Conservation (phyloP, 2,329 filamentous ascomycete species). For the Penicillium vulpinum region DNA sequence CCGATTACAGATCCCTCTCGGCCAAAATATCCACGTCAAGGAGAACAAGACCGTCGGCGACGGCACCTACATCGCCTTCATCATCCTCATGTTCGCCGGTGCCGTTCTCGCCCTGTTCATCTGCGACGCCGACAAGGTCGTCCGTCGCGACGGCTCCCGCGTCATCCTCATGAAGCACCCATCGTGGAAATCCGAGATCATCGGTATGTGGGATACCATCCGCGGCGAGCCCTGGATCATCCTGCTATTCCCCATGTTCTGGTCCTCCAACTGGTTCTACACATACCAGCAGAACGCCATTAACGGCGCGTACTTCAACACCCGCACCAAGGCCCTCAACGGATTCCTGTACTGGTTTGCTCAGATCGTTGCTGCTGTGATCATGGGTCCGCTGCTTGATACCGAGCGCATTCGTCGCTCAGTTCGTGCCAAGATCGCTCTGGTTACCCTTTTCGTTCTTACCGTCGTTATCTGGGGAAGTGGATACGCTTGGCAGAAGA, state of each 20-base stretch:
- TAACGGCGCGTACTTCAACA: slow-evolving; percentile 69
- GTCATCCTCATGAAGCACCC: slow-evolving; percentile 88
- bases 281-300: slow-evolving; percentile 74
- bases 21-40: slow-evolving; percentile 42
- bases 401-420: slow-evolving; percentile 58
- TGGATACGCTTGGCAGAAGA: slow-evolving; percentile 71
- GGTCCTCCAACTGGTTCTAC: slow-evolving; percentile 76
- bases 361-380: slow-evolving; percentile 71
- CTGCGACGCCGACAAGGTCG: slow-evolving; percentile 67
- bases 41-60: slow-evolving; percentile 51
- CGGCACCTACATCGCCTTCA: slow-evolving; percentile 81
- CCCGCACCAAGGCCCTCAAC: slow-evolving; percentile 71
- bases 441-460: slow-evolving; percentile 61
- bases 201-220: slow-evolving; percentile 72
- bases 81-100: slow-evolving; percentile 73
- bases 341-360: slow-evolving; percentile 71
- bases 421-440: slow-evolving; percentile 63
- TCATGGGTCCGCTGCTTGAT: slow-evolving; percentile 73
- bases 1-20: slow-evolving; percentile 39
- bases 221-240: slow-evolving; percentile 69
- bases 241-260: slow-evolving; percentile 77
- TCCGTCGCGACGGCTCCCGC: slow-evolving; percentile 72
- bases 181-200: slow-evolving; percentile 74
- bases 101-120: slow-evolving; percentile 69
- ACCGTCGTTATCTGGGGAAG: slow-evolving; percentile 80